Evolutionary conservation across 371 early-diverging fungal genomes (phyloP), one percentile per base, ranked within the genome.

Genomic region (Apophysomyces trapeziformis): DNA sequence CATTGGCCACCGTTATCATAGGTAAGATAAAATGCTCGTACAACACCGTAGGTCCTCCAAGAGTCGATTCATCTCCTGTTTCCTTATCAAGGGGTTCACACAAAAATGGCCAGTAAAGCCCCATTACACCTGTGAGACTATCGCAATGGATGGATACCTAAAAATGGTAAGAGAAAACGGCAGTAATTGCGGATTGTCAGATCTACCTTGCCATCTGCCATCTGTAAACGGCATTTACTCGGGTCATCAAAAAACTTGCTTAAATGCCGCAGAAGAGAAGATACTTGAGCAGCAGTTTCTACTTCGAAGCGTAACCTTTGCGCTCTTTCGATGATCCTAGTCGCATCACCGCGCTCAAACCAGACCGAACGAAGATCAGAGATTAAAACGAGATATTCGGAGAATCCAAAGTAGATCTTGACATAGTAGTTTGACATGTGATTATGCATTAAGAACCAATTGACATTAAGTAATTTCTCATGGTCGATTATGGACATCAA

Each of bases 331-430:
- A 45, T 43, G 11, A 72, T 61, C 7, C 36, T 58, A 7, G 14
- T 13, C 0, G 64, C 35, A 41, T 69, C 26, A 8, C 54, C 69
- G 13, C 50, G 37, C 37, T 68, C 64, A 21, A 38, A 62, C 73
- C 73, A 72, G 7, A 69, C 69, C 38, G 58, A 58, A 6, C 62
- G 68, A 35, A 68, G 50, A 64, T 72, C 67, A 1, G 73, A 68
- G 9, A 59, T 57, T 13, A 72, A 47, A 4, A 72, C 12, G 5
- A 59, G 50, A 58, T 72, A 72, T 12, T 60, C 61, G 7, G 57
- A 38, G 1, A 44, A 13, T 7, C 57, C 73, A 46, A 68, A 68
- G 21, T 43, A 37, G 13, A 46, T 21, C 37, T 70, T 70, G 11
- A 70, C 32, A 50, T 69, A 69, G 47, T 64, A 68, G 21, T 50